phyloP scores from a whole-genome alignment of 495 filamentous ascomycete species.

The Talaromyces thailandensis region DNA sequence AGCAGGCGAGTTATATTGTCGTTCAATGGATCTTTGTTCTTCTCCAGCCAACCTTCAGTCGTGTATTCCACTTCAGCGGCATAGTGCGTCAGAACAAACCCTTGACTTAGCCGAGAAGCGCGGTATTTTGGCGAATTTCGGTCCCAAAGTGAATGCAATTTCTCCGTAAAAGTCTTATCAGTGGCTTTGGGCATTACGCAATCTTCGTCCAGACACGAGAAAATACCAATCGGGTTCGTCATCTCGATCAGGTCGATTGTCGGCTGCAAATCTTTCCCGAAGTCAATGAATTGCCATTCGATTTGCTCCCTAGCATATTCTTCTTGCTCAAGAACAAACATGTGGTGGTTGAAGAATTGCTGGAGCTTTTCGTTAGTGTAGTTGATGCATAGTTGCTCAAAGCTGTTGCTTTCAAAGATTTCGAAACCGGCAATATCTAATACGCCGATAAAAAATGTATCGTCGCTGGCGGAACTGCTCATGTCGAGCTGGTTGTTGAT shows the following conservation, averaged over 20 bases:
- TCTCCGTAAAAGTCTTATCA: constrained; percentile 94
- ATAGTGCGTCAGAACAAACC: constrained; percentile 98
- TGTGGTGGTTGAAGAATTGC: constrained; percentile 99
- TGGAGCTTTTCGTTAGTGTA: constrained; percentile 99
- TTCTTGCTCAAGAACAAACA: constrained; percentile 99
- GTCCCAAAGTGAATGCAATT: constrained; percentile 94
- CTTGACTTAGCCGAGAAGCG: constrained; percentile 75
- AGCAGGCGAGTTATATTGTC: constrained; percentile 91
- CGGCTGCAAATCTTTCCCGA: constrained; percentile 92
- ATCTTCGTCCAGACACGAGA: constrained; percentile 97
- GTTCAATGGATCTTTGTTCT: constrained; percentile 98
- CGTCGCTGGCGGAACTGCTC: constrained; percentile 66
- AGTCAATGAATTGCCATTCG: constrained; percentile 99
- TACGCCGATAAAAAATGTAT: constrained; percentile 92
- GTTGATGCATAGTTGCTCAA: constrained; percentile 99
- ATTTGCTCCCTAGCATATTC: constrained; percentile 98
- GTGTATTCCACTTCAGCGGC: constrained; percentile 96
- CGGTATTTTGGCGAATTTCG: constrained; percentile 91
- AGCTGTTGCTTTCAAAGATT: constrained; percentile 97
- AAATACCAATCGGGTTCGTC: constrained; percentile 95
- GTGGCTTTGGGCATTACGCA: constrained; percentile 99
- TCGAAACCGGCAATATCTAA: constrained; percentile 99
- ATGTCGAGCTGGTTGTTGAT: constrained; percentile 90
- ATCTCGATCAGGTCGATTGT: constrained; percentile 97
- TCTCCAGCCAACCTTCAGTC: constrained; percentile 93